Conservation (phyloP, 139 green algal genomes). For the Micractinium sp. region DNA sequence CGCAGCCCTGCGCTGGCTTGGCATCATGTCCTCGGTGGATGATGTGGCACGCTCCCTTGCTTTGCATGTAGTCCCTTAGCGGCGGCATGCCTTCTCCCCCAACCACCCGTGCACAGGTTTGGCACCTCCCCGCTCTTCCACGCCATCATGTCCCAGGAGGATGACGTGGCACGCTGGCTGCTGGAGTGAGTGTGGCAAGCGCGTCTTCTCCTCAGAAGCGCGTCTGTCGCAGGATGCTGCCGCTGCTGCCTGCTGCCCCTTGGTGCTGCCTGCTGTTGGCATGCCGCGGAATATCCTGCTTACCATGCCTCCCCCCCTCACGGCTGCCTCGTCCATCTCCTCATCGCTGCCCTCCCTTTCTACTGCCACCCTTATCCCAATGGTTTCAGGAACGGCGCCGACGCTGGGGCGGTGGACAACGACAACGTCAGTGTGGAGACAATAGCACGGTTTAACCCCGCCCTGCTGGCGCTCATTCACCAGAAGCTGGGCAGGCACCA, state of each 20-base stretch:
- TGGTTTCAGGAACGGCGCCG: not conserved
- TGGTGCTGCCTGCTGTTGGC: not conserved
- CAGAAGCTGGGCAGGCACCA: not conserved
- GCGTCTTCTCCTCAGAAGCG: not conserved
- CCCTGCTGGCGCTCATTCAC: conserved; percentile 14
- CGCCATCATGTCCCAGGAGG: conserved; percentile 7
- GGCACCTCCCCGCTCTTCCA: conserved; percentile 10
- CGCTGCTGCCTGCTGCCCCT: not conserved
- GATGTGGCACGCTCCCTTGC: too few species aligned
- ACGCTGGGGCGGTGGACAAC: not conserved
- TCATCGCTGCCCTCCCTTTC: not conserved
- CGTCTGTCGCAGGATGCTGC: not conserved
- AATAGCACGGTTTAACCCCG: not conserved
- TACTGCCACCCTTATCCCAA: not conserved
- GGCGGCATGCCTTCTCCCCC: too few species aligned
- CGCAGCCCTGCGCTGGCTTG: too few species aligned
- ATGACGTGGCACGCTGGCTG: not conserved
- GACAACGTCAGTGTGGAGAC: not conserved
- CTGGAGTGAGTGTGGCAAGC: conserved; percentile 15
- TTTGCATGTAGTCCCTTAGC: too few species aligned
- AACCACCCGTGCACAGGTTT: not conserved
- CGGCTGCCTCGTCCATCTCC: not conserved
- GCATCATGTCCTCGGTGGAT: too few species aligned
- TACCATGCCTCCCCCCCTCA: not conserved
- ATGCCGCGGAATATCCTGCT: not conserved